Conservation (phyloP, 208 protist genomes). For the Jaenimonas drosophilae region DNA sequence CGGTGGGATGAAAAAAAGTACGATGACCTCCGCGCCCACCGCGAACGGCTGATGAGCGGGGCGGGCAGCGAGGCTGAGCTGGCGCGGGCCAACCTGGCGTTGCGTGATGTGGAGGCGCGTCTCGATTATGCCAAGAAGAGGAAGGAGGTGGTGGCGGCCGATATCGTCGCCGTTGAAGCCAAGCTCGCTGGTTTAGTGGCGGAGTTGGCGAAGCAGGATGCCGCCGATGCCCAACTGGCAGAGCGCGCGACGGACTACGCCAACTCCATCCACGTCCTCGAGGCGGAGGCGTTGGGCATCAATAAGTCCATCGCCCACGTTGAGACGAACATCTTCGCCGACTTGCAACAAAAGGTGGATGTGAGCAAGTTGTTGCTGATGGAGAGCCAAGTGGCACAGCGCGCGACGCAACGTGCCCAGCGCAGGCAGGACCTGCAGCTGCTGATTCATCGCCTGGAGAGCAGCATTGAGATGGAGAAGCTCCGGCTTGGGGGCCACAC, state of each 20-base stretch:
- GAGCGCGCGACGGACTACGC: conserved; percentile 5
- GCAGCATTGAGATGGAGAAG: conserved; percentile 58
- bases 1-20: conserved; percentile 92
- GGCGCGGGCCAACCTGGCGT: conserved; percentile 44
- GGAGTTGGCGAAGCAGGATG: conserved; percentile 22
- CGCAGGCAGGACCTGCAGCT: conserved; percentile 62
- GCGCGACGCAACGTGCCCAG: conserved; percentile 41
- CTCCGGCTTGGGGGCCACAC: conserved; percentile 32
- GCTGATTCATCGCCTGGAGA: conserved; percentile 67
- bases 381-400: conserved; percentile 57
- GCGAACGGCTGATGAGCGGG: conserved; percentile 63
- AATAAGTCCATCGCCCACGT: conserved; percentile 42
- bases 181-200: conserved; percentile 20
- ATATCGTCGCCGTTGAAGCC: conserved; percentile 20
- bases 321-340: conserved; percentile 83
- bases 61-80: conserved; percentile 66
- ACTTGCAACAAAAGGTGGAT: conserved; percentile 81
- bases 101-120: conserved; percentile 58
- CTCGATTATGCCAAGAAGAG: conserved; percentile 44
- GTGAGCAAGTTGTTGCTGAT: conserved; percentile 85
- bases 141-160: conserved; percentile 27
- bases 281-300: conserved; percentile 34
- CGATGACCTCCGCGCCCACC: conserved; percentile 54
- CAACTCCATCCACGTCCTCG: conserved; percentile 18
- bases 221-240: conserved; percentile 7